phyloP scores from a whole-genome alignment of 2,329 filamentous ascomycete genomes.

The Albifimbria verrucaria region DNA sequence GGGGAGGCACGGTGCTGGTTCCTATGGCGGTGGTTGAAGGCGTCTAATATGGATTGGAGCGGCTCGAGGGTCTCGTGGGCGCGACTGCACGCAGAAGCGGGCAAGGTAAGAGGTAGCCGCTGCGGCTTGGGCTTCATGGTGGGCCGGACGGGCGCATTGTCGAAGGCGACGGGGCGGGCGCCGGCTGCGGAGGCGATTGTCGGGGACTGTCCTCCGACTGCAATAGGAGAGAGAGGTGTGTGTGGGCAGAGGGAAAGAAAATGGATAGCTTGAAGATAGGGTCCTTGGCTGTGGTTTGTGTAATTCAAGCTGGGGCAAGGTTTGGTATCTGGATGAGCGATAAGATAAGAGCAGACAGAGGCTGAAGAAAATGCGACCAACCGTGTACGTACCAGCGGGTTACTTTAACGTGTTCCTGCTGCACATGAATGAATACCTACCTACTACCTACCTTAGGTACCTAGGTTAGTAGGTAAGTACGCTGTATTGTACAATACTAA shows the following conservation, averaged over 20 bases:
- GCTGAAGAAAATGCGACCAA: too few relatives aligned
- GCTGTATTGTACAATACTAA: too few relatives aligned
- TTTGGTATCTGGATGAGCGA: background rate
- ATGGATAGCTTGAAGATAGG: too few relatives aligned
- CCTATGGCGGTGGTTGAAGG: conserved; percentile 78
- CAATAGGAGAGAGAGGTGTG: too few relatives aligned
- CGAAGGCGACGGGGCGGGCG: background rate
- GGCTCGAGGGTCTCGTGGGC: conserved; percentile 30
- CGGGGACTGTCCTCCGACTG: too few relatives aligned
- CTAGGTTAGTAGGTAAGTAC: background rate
- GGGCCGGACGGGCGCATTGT: background rate
- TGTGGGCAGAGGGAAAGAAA: too few relatives aligned
- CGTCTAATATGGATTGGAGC: conserved; percentile 57
- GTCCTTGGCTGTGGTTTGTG: too few relatives aligned
- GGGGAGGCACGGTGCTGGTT: conserved; percentile 81
- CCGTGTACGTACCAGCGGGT: too few relatives aligned
- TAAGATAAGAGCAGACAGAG: too few relatives aligned
- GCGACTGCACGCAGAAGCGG: background rate
- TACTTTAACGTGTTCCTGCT: too few relatives aligned
- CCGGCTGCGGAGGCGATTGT: background rate
- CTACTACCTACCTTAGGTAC: background rate
- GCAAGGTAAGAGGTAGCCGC: conserved; percentile 9
- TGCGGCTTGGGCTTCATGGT: conserved; percentile 4
- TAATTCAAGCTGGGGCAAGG: background rate
- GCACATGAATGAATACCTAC: too few relatives aligned